Conservation (phyloP, 163 green algal species). For the Smithsoniella earleae region DNA sequence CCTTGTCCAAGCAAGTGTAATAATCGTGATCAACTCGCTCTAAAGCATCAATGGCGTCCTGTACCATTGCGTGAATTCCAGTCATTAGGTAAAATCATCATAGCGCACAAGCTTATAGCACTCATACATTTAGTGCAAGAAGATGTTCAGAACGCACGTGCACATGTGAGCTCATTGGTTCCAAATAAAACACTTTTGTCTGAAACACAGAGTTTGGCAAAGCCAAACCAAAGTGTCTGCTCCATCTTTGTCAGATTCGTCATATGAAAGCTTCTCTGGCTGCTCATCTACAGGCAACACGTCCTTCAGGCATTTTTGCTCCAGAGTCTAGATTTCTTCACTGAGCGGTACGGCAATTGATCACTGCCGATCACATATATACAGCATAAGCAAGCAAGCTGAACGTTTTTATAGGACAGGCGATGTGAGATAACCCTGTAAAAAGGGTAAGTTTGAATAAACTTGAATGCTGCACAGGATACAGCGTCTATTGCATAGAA, state of each 20-base stretch:
- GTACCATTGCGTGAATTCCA: background rate
- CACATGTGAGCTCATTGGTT: slow-evolving; percentile 1
- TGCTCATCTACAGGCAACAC: background rate
- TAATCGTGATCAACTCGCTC: slow-evolving; percentile 24
- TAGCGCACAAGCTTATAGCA: background rate
- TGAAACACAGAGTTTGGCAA: background rate
- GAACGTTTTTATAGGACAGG: too few relatives aligned
- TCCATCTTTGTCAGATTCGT: background rate
- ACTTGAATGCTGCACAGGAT: too few relatives aligned
- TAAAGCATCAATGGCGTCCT: slow-evolving; percentile 24
- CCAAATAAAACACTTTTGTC: slow-evolving; percentile 25
- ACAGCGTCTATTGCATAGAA: too few relatives aligned
- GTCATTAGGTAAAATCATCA: background rate
- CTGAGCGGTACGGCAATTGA: too few relatives aligned
- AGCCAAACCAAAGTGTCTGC: background rate
- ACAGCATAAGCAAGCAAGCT: too few relatives aligned
- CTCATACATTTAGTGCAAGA: background rate
- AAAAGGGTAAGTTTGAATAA: too few relatives aligned
- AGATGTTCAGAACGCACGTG: too few relatives aligned
- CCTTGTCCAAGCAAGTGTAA: slow-evolving; percentile 8
- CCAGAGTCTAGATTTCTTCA: too few relatives aligned
- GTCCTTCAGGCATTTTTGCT: background rate
- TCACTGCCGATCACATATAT: too few relatives aligned
- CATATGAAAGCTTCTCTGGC: background rate
- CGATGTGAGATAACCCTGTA: too few relatives aligned